Conservation (phyloP, 352 stramenopile species). For the Globisporangium spiculum region DNA sequence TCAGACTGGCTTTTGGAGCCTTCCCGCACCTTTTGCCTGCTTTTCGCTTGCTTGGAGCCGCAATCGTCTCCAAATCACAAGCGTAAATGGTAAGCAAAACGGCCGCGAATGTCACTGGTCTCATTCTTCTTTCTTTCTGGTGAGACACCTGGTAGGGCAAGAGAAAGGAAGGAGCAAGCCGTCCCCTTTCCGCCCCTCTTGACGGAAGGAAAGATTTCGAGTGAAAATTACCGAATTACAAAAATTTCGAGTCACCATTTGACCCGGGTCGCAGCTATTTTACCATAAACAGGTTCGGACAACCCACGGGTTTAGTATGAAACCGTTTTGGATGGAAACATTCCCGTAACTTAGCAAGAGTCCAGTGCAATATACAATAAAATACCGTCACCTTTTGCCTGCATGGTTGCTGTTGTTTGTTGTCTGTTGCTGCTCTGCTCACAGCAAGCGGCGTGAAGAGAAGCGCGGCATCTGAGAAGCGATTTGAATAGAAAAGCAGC, state of each 20-base stretch:
- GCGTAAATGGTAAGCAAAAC: background rate
- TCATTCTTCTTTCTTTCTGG: conserved; percentile 3
- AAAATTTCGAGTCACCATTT: background rate
- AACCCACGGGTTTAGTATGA: background rate
- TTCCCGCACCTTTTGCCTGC: background rate
- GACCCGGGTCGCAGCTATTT: background rate
- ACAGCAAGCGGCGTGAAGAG: background rate
- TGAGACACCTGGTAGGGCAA: conserved; percentile 8
- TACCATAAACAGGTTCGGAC: background rate
- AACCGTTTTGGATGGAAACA: background rate
- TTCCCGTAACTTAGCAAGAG: conserved; percentile 2
- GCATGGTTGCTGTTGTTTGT: background rate
- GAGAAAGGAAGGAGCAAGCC: conserved; percentile 1
- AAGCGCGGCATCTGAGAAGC: conserved; percentile 21
- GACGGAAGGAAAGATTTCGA: background rate
- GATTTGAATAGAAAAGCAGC: conserved; percentile 11
- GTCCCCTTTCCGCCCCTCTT: background rate
- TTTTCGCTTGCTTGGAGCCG: no score
- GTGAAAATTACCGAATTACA: background rate
- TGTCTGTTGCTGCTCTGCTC: background rate
- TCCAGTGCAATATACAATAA: background rate
- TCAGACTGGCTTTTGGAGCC: background rate
- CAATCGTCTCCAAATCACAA: background rate
- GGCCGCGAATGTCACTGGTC: conserved; percentile 9
- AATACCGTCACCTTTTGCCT: background rate